Evolutionary conservation across 1,284 basidiomycete species (phyloP).

Genomic region (Testicularia cyperi): DNA sequence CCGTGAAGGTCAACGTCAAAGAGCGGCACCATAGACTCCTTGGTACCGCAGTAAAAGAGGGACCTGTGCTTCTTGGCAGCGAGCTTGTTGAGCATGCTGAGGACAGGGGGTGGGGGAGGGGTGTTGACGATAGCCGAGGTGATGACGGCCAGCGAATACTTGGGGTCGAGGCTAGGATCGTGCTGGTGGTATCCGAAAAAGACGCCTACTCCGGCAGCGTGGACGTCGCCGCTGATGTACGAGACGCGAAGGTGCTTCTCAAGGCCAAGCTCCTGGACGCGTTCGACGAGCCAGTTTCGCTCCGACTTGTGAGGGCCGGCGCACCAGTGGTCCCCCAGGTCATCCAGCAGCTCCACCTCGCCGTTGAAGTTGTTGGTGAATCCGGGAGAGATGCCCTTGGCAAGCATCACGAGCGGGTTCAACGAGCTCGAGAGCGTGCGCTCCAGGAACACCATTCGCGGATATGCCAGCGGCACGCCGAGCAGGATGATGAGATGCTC

Average conservation of each 20-base stretch:
- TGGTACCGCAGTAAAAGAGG: conserved; percentile 63
- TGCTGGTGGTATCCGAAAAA: conserved; percentile 41
- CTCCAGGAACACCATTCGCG: conserved; percentile 58
- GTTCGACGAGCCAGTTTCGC: conserved; percentile 82
- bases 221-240: conserved; percentile 57
- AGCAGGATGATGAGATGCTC: conserved; percentile 57
- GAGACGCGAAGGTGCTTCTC: conserved; percentile 48
- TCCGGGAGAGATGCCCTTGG: conserved; percentile 43
- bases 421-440: conserved; percentile 44
- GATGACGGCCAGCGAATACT: conserved; percentile 56
- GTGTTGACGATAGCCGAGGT: conserved; percentile 58
- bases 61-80: conserved; percentile 75
- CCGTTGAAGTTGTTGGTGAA: conserved; percentile 60
- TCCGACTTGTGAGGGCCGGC: conserved; percentile 70
- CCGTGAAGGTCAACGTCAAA: conserved; percentile 80
- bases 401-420: conserved; percentile 55
- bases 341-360: conserved; percentile 59
- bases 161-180: conserved; percentile 49
- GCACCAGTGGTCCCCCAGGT: conserved; percentile 74
- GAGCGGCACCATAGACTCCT: conserved; percentile 75
- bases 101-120: conserved; percentile 74
- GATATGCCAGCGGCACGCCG: conserved; percentile 59
- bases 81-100: conserved; percentile 76
- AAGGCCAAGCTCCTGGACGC: conserved; percentile 59
- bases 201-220: conserved; percentile 49